These are phyloP conservation scores for Ceratobasidium sp. DNA, from an alignment of 1,284 basidiomycete genomes.

Conservation along the genomic window DNA sequence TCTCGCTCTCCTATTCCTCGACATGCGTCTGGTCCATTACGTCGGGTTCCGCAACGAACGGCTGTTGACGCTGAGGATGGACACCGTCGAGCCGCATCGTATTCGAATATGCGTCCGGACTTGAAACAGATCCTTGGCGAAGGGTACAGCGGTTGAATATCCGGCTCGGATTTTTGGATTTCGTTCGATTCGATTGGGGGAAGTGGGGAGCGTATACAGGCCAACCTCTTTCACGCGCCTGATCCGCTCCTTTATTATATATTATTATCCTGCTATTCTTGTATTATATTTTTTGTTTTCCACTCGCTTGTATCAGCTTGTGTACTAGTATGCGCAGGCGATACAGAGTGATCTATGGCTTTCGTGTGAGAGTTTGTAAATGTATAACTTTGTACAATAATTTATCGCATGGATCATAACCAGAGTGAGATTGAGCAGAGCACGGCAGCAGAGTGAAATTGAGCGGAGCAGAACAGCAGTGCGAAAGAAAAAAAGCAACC, in stretches of 20 bases:
- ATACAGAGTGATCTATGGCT: background rate
- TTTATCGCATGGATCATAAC: slow-evolving; percentile 28
- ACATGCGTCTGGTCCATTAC: no score
- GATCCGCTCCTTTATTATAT: slow-evolving; percentile 16
- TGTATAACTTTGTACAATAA: slow-evolving; percentile 46
- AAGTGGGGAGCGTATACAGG: background rate
- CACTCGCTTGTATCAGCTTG: background rate
- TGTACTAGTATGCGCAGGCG: background rate
- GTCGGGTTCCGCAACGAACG: no score
- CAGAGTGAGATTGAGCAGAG: background rate
- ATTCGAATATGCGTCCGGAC: slow-evolving; percentile 23
- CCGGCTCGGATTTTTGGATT: background rate
- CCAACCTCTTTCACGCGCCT: background rate
- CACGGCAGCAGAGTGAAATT: no score
- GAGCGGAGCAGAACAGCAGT: background rate
- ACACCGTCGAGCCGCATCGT: slow-evolving; percentile 18
- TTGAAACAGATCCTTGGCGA: slow-evolving; percentile 29
- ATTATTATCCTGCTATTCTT: slow-evolving; percentile 12
- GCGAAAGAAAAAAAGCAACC: no score
- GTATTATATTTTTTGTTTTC: slow-evolving; percentile 18
- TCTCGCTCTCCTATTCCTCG: background rate
- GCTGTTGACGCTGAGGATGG: background rate
- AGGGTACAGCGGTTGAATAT: background rate
- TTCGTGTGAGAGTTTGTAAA: slow-evolving; percentile 15
- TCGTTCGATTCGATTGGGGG: background rate